A percentile compares a stretch with the other conserved stretches of the same genome.
Evolutionary conservation across 257 asterid genomes (phyloP).

Genomic region (Solanum bulbocastanum): DNA sequence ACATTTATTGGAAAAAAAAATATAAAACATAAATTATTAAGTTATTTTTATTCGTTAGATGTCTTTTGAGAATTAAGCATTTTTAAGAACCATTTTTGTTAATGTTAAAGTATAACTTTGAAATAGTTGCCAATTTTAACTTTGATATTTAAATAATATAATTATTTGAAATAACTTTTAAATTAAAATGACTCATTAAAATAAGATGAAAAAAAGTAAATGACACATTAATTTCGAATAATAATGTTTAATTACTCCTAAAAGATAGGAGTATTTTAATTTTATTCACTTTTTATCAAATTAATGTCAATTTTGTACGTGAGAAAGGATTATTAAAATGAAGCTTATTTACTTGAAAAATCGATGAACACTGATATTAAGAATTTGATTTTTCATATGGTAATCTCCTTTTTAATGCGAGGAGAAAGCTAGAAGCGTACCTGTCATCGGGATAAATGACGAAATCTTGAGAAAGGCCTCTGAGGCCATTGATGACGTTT

Average conservation of each 20-base stretch:
- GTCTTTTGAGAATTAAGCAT: background rate
- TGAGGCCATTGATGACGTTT: slow-evolving; percentile 43
- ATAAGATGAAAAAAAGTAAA: background rate
- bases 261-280: too few species aligned
- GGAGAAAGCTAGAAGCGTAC: slow-evolving; percentile 7
- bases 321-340: background rate
- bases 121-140: background rate
- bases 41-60: background rate
- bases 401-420: background rate
- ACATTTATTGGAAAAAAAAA: background rate
- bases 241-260: too few species aligned
- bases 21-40: too few species aligned
- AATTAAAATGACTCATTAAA: too few species aligned
- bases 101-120: background rate
- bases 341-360: background rate
- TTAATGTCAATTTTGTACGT: too few species aligned
- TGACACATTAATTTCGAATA: too few species aligned
- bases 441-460: slow-evolving; percentile 58
- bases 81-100: background rate
- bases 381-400: too few species aligned
- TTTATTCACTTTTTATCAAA: background rate
- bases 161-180: too few species aligned
- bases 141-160: background rate
- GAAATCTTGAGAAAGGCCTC: slow-evolving; percentile 40
- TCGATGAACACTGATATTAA: too few species aligned